phyloP scores from a whole-genome alignment of 176 grass and related monocot genomes.

The Puccinellia tenuiflora region DNA sequence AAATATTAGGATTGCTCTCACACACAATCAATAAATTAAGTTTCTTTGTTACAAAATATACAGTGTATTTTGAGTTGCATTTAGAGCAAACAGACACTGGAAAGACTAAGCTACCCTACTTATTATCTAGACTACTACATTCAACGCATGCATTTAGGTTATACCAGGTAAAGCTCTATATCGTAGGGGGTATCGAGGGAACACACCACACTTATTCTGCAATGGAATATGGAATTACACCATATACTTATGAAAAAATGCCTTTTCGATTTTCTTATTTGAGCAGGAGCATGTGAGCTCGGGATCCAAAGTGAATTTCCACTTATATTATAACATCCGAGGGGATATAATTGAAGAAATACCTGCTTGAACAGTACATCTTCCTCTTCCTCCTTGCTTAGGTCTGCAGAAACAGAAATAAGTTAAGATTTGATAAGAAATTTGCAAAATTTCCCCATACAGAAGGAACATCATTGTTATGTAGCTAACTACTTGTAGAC shows the following conservation, averaged over 20 bases:
- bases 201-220: not conserved
- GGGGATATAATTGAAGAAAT: not conserved
- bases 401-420: constrained; percentile 56
- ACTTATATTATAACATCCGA: not conserved
- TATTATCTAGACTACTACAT: not conserved
- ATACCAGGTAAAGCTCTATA: not conserved
- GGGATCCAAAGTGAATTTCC: too few relatives aligned
- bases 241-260: not conserved
- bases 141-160: not conserved
- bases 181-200: not conserved
- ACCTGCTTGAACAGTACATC: constrained; percentile 98
- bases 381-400: constrained; percentile 80
- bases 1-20: not conserved
- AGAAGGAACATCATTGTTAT: not conserved
- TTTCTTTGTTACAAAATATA: not conserved
- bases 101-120: not conserved
- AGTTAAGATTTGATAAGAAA: not conserved
- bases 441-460: not conserved
- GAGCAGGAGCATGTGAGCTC: too few relatives aligned
- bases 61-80: not conserved
- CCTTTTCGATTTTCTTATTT: too few relatives aligned
- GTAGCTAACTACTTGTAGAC: not conserved
- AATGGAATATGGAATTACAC: not conserved
- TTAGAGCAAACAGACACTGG: not conserved
- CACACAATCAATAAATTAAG: not conserved